These are phyloP conservation scores for Ophiostoma sp. DNA, from an alignment of 2,329 filamentous ascomycete species.

Conservation along the genomic window DNA sequence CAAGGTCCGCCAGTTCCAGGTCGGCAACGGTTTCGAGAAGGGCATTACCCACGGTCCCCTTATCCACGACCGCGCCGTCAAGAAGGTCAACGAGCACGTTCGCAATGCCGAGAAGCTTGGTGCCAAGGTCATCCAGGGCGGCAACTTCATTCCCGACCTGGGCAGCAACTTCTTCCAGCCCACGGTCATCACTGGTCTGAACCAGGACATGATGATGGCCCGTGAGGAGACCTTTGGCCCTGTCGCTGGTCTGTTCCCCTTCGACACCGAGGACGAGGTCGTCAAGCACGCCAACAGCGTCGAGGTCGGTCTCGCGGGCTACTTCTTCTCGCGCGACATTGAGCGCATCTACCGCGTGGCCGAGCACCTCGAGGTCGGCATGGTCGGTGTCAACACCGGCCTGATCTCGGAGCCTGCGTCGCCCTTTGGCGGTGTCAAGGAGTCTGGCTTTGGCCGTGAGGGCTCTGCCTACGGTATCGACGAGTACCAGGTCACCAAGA, in stretches of 20 bases:
- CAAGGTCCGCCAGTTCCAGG: constrained; percentile 68
- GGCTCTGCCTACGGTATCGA: constrained; percentile 71
- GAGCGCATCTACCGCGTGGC: constrained; percentile 56
- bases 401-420: constrained; percentile 53
- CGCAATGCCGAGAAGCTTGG: constrained; percentile 73
- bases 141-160: constrained; percentile 65
- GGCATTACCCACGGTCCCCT: constrained; percentile 73
- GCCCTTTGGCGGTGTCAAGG: constrained; percentile 74
- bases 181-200: constrained; percentile 86
- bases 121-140: constrained; percentile 67
- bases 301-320: constrained; percentile 85
- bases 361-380: constrained; percentile 72
- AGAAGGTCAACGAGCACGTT: constrained; percentile 75
- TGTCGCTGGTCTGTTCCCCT: constrained; percentile 82
- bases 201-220: constrained; percentile 73
- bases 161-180: constrained; percentile 85
- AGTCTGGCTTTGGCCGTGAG: constrained; percentile 75
- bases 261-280: constrained; percentile 83
- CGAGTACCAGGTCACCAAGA: constrained; percentile 72
- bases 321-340: constrained; percentile 74
- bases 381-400: constrained; percentile 81
- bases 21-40: constrained; percentile 67
- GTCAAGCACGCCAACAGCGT: constrained; percentile 73
- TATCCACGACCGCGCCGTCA: constrained; percentile 76
- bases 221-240: constrained; percentile 94